These are phyloP conservation scores for Neurospora sp. DNA, from an alignment of 495 filamentous ascomycete species.

Conservation along the genomic window DNA sequence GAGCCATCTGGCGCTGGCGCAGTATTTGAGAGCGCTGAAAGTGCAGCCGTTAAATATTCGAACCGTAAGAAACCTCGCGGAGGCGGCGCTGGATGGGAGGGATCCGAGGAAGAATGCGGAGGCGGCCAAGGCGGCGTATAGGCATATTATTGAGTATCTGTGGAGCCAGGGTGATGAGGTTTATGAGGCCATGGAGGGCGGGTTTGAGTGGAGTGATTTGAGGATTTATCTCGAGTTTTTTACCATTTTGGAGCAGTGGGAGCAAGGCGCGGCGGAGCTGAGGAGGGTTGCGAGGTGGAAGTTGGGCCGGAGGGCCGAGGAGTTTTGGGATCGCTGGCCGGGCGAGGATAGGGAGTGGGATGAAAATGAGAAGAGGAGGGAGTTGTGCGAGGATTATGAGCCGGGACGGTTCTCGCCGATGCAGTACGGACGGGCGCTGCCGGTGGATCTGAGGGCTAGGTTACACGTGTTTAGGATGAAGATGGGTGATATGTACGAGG, in stretches of 20 bases:
- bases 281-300: slow-evolving; percentile 72
- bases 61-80: slow-evolving; percentile 53
- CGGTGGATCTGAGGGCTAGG: slow-evolving; percentile 76
- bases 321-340: slow-evolving; percentile 65
- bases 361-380: slow-evolving; percentile 54
- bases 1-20: slow-evolving; percentile 43
- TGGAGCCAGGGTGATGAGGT: slow-evolving; percentile 18
- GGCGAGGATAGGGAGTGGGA: slow-evolving; percentile 94
- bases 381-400: slow-evolving; percentile 41
- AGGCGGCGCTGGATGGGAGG: slow-evolving; percentile 50
- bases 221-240: slow-evolving; percentile 79
- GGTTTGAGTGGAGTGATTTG: slow-evolving; percentile 72
- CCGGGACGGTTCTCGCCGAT: slow-evolving; percentile 45
- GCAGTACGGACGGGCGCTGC: slow-evolving; percentile 66
- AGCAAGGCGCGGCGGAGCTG: slow-evolving; percentile 54
- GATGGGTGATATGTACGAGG: slow-evolving; percentile 61
- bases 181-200: slow-evolving; percentile 35
- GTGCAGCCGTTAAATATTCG: slow-evolving; percentile 48
- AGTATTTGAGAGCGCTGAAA: slow-evolving; percentile 55
- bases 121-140: slow-evolving; percentile 51
- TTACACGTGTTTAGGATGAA: slow-evolving; percentile 72
- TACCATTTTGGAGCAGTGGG: slow-evolving; percentile 47
- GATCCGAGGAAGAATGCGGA: slow-evolving; percentile 33
- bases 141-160: slow-evolving; percentile 46
- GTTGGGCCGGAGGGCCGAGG: slow-evolving; percentile 61